A percentile compares a stretch with the other conserved stretches of the same genome.
These are phyloP conservation scores for Fagopyrum homotropicum DNA, from an alignment of 148 eudicot genomes.

Conservation along the genomic window DNA sequence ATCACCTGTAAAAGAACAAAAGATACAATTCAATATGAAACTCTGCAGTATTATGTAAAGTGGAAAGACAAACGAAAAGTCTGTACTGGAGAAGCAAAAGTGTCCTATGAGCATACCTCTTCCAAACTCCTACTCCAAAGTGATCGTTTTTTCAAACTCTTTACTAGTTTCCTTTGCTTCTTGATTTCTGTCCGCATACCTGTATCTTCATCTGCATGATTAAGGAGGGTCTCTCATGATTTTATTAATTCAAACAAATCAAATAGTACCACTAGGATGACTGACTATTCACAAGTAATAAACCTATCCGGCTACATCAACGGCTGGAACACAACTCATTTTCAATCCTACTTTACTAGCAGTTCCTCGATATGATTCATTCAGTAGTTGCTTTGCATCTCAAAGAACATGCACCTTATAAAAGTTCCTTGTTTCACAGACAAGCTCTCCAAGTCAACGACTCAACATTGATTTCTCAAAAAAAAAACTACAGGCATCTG, in stretches of 20 bases:
- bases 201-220: slow-evolving; percentile 6
- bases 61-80: not conserved
- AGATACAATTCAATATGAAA: not conserved
- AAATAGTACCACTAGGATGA: not conserved
- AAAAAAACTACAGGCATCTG: not conserved
- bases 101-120: slow-evolving; percentile 23
- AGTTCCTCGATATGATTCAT: not conserved
- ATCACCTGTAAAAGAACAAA: slow-evolving; percentile 25
- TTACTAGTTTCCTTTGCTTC: slow-evolving; percentile 34
- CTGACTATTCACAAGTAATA: not conserved
- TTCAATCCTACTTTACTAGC: not conserved
- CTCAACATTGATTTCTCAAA: not conserved
- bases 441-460: not conserved
- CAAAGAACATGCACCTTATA: not conserved
- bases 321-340: not conserved
- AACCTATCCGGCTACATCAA: not conserved
- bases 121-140: slow-evolving; percentile 46
- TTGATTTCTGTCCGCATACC: slow-evolving; percentile 27
- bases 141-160: slow-evolving; percentile 37
- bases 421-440: not conserved
- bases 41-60: not conserved
- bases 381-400: not conserved
- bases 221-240: not conserved
- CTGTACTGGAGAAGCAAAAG: not conserved
- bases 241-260: not conserved